These are phyloP conservation scores for Chionographis japonica DNA, from an alignment of 106 monocot genomes.

Conservation along the genomic window DNA sequence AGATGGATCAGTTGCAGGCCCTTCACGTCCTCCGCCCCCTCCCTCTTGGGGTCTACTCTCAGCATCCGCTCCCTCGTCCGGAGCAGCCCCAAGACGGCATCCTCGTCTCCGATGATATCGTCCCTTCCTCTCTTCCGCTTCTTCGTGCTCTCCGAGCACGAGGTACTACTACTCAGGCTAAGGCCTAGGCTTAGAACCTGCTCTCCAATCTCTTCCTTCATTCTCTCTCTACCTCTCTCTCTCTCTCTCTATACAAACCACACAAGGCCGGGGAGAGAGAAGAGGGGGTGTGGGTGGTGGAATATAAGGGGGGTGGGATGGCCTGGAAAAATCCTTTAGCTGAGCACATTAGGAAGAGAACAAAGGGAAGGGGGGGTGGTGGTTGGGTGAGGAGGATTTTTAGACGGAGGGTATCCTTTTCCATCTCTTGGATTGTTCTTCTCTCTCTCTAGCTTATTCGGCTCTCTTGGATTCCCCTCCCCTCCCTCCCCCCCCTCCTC, in stretches of 20 bases:
- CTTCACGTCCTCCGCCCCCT: background rate
- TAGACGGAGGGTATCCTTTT: too few relatives aligned
- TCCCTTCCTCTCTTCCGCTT: constrained; percentile 22
- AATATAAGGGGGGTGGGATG: too few relatives aligned
- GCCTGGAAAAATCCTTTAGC: too few relatives aligned
- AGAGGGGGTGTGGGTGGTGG: background rate
- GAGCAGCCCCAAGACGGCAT: constrained; percentile 10
- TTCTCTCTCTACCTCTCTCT: background rate
- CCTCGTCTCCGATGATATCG: background rate
- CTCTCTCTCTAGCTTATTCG: too few relatives aligned
- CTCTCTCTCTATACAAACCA: background rate
- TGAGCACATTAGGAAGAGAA: too few relatives aligned
- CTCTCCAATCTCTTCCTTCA: constrained; percentile 26
- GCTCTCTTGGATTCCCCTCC: too few relatives aligned
- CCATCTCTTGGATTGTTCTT: too few relatives aligned
- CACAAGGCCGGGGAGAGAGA: background rate
- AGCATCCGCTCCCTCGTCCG: constrained; percentile 37
- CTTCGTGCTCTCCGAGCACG: background rate
- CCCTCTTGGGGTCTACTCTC: background rate
- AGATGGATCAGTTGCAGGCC: constrained; percentile 31
- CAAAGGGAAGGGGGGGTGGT: too few relatives aligned
- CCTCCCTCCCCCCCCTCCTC: too few relatives aligned
- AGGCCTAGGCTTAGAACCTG: constrained; percentile 38
- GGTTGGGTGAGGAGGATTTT: too few relatives aligned
- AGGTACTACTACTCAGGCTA: constrained; percentile 6